Conservation (phyloP, 495 filamentous ascomycete species). For the Chaetomium fimeti region DNA sequence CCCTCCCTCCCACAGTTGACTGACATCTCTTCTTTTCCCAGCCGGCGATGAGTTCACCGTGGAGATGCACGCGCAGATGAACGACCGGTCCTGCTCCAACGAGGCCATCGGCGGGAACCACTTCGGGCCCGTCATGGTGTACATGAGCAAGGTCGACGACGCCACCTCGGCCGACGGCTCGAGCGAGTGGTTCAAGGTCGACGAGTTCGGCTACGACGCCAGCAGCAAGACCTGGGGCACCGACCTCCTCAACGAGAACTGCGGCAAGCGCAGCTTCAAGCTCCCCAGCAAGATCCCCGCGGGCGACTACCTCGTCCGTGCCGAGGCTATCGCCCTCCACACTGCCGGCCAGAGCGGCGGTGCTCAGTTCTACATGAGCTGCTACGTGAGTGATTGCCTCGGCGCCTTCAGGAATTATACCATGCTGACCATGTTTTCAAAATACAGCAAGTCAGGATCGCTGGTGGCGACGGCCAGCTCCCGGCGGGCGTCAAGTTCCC, state of each 20-base stretch:
- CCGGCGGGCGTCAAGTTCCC: constrained; percentile 48
- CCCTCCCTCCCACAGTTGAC: constrained; percentile 34
- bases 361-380: constrained; percentile 54
- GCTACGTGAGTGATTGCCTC: constrained; percentile 40
- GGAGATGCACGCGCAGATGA: constrained; percentile 44
- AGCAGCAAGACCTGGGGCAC: constrained; percentile 47
- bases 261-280: constrained; percentile 49
- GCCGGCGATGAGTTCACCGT: constrained; percentile 31
- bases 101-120: constrained; percentile 53
- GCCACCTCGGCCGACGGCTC: constrained; percentile 47
- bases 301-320: constrained; percentile 55
- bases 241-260: constrained; percentile 54
- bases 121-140: constrained; percentile 51
- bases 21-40: constrained; percentile 38
- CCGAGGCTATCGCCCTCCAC: constrained; percentile 53
- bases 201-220: constrained; percentile 39
- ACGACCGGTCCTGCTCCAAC: constrained; percentile 42
- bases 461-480: constrained; percentile 38
- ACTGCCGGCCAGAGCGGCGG: constrained; percentile 37
- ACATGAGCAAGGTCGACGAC: constrained; percentile 54
- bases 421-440: constrained; percentile 24
- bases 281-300: constrained; percentile 49
- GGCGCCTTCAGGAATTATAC: not conserved
- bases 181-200: constrained; percentile 52
- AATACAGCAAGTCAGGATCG: constrained; percentile 46